Conservation (phyloP, 2,329 filamentous ascomycete genomes). For the Fusarium redolens region DNA sequence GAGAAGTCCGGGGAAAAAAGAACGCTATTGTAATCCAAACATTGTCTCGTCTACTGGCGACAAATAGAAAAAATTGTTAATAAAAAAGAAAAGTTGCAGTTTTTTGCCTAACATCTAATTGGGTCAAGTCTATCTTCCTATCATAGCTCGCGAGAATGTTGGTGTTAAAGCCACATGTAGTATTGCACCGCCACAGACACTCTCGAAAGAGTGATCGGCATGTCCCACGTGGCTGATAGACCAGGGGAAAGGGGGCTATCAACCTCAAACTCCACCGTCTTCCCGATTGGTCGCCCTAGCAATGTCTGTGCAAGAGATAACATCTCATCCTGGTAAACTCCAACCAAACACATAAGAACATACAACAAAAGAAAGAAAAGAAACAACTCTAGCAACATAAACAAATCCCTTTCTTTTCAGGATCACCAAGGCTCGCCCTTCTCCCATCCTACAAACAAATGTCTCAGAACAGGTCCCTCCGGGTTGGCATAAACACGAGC, state of each 20-base stretch:
- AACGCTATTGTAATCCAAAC: constrained; percentile 16
- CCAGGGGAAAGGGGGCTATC: constrained; percentile 15
- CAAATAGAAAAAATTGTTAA: constrained; percentile 14
- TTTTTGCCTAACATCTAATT: constrained; percentile 29
- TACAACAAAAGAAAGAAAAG: not conserved
- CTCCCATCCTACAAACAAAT: constrained; percentile 26
- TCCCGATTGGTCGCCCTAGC: constrained; percentile 40
- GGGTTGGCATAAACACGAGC: constrained; percentile 26
- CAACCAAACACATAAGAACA: not conserved
- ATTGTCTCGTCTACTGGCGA: constrained; percentile 10
- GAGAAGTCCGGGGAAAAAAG: constrained; percentile 19
- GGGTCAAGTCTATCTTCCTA: constrained; percentile 15
- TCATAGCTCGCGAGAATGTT: not conserved
- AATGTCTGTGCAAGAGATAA: not conserved
- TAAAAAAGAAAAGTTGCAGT: constrained; percentile 11
- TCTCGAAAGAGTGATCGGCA: constrained; percentile 19
- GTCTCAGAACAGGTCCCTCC: constrained; percentile 20
- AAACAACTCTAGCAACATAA: not conserved
- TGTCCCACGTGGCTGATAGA: constrained; percentile 33
- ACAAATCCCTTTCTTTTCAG: not conserved
- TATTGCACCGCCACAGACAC: constrained; percentile 15
- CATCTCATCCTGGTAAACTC: constrained; percentile 2
- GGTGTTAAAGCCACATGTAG: constrained; percentile 16
- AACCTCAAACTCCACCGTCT: constrained; percentile 15
- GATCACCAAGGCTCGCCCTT: not conserved